A percentile compares a stretch with the other conserved stretches of the same genome.
Evolutionary conservation across 495 filamentous ascomycete species (phyloP).

Genomic region (Aspergillus ellipticus): DNA sequence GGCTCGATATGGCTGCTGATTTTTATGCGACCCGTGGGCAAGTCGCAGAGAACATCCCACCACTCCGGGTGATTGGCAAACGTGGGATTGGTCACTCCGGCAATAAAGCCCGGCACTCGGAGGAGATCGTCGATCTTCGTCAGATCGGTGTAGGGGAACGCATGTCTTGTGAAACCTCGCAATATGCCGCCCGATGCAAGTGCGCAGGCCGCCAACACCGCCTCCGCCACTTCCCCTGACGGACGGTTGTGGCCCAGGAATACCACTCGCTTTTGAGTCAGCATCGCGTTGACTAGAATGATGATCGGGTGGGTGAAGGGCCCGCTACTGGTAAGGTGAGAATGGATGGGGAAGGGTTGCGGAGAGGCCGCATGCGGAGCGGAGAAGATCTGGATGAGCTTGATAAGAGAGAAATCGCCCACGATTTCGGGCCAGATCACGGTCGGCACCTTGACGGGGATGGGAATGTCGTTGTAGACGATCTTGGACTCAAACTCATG

Average conservation of each 20-base stretch:
- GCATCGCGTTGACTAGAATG: constrained; percentile 57
- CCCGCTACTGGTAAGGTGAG: constrained; percentile 91
- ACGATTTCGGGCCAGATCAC: constrained; percentile 93
- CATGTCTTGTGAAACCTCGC: constrained; percentile 91
- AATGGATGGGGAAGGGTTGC: constrained; percentile 82
- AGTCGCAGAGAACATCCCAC: constrained; percentile 97
- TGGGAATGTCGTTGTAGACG: constrained; percentile 89
- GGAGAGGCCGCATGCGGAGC: constrained; percentile 72
- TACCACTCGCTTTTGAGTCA: constrained; percentile 95
- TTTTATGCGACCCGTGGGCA: constrained; percentile 88
- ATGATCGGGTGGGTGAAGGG: constrained; percentile 56
- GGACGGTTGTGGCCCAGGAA: constrained; percentile 94
- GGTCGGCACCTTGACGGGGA: constrained; percentile 92
- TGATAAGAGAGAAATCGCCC: constrained; percentile 95
- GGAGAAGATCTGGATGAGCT: constrained; percentile 91
- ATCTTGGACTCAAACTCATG: constrained; percentile 96
- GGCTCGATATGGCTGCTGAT: constrained; percentile 79
- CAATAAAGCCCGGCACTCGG: constrained; percentile 94
- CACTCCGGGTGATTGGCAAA: constrained; percentile 94
- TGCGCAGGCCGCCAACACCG: constrained; percentile 88
- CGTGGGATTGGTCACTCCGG: constrained; percentile 94
- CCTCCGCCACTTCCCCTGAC: constrained; percentile 91
- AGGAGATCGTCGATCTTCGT: constrained; percentile 97
- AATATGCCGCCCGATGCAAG: constrained; percentile 93
- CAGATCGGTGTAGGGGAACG: constrained; percentile 97